Percentiles rank a stretch among this genome's conserved stretches.
Evolutionary conservation across 1,284 basidiomycete genomes (phyloP).

Genomic region (Austroboletus niveus): DNA sequence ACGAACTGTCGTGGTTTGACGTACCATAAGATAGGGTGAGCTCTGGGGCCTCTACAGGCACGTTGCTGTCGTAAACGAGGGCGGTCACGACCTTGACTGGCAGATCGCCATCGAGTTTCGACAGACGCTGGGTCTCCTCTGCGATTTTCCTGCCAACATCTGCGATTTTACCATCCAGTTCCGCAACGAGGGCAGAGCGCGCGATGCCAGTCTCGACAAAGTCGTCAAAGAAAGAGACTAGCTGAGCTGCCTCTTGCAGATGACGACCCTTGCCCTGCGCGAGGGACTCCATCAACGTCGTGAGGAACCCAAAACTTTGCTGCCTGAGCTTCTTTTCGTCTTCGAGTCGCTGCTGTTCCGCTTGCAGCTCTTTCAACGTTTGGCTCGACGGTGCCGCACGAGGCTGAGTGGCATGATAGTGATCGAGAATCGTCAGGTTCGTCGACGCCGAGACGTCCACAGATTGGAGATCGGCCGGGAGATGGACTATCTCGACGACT

Average conservation of each 20-base stretch:
- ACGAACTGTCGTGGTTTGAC: neutral
- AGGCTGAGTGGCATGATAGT: constrained; percentile 2
- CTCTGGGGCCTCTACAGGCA: constrained; percentile 7
- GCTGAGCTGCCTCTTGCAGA: constrained; percentile 12
- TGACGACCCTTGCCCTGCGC: constrained; percentile 16
- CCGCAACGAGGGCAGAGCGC: constrained; percentile 17
- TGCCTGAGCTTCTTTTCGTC: constrained; percentile 22
- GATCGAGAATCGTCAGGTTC: constrained; percentile 17
- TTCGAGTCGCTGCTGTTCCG: constrained; percentile 11
- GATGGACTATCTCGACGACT: constrained; percentile 18
- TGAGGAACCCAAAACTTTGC: constrained; percentile 22
- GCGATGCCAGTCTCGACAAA: constrained; percentile 20
- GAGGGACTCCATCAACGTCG: constrained; percentile 29
- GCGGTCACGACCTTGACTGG: constrained; percentile 6
- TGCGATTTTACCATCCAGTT: constrained; percentile 17
- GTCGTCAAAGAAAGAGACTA: constrained; percentile 22
- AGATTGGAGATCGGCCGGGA: constrained; percentile 7
- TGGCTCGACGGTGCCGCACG: neutral
- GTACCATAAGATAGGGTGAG: constrained; percentile 23
- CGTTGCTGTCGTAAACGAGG: constrained; percentile 5
- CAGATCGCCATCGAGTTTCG: neutral
- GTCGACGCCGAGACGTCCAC: constrained; percentile 14
- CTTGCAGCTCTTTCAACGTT: constrained; percentile 7
- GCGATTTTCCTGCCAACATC: constrained; percentile 12
- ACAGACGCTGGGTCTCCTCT: constrained; percentile 14